These are phyloP conservation scores for Euphorbia celastroides DNA, from an alignment of 441 rosid species.

Conservation along the genomic window DNA sequence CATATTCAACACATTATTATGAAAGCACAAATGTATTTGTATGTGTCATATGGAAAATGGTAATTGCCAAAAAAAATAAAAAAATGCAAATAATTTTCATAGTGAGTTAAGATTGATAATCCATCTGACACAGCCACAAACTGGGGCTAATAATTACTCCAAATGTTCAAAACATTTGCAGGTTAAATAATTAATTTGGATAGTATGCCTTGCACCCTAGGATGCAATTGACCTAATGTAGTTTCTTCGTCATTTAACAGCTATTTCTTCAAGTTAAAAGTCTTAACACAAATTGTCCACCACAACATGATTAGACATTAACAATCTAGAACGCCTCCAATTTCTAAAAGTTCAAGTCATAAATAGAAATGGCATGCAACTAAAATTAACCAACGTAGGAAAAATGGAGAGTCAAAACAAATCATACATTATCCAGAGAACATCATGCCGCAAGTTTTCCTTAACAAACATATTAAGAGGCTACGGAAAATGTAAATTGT, in stretches of 20 bases:
- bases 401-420: not conserved
- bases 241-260: conserved; percentile 4
- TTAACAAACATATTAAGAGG: not conserved
- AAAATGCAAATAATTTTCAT: not conserved
- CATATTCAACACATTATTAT: not conserved
- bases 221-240: conserved; percentile 7
- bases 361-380: not conserved
- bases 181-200: not conserved
- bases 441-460: not conserved
- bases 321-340: not conserved
- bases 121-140: not conserved
- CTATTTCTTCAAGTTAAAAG: conserved; percentile 12
- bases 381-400: not conserved
- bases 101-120: not conserved
- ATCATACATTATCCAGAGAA: not conserved
- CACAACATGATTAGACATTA: not conserved
- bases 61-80: not conserved
- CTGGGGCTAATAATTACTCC: not conserved
- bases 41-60: too few species aligned
- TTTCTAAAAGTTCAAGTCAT: not conserved
- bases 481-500: not conserved
- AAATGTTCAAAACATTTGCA: conserved; percentile 12
- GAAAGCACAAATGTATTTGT: not conserved
- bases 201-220: not conserved
- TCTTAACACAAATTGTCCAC: not conserved